Conservation (phyloP, 805 yeast genomes). For the Teunomyces cretensis region DNA sequence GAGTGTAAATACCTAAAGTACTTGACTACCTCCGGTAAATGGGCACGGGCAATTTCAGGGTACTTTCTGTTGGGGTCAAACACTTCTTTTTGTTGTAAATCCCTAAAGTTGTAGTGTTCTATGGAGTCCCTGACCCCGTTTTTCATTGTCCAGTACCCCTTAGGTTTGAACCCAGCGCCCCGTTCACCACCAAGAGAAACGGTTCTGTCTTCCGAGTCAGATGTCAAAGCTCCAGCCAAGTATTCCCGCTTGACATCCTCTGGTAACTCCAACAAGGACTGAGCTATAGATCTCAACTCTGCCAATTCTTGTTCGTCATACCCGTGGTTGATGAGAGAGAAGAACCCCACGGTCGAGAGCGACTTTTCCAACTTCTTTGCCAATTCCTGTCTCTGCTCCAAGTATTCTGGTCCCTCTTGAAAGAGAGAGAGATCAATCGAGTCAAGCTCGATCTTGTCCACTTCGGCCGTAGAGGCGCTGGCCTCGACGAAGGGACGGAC, state of each 20-base stretch:
- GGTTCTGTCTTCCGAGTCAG: slow-evolving; percentile 26
- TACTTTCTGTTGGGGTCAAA: slow-evolving; percentile 20
- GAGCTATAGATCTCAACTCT: slow-evolving; percentile 40
- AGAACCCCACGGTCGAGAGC: slow-evolving; percentile 44
- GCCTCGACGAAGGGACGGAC: slow-evolving; percentile 32
- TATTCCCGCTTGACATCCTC: slow-evolving; percentile 38
- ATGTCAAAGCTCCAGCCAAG: slow-evolving; percentile 39
- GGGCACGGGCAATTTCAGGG: slow-evolving; percentile 24
- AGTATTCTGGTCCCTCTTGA: slow-evolving; percentile 36
- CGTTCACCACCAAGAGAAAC: slow-evolving; percentile 29
- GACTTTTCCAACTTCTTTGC: slow-evolving; percentile 42
- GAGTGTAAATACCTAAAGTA: slow-evolving; percentile 24
- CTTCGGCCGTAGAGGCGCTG: slow-evolving; percentile 14
- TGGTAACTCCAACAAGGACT: slow-evolving; percentile 40
- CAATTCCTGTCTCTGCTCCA: slow-evolving; percentile 25
- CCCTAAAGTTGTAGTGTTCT: slow-evolving; percentile 27
- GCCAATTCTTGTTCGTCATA: slow-evolving; percentile 30
- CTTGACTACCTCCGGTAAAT: slow-evolving; percentile 21
- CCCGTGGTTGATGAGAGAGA: slow-evolving; percentile 44
- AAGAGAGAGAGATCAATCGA: slow-evolving; percentile 38
- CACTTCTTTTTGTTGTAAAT: slow-evolving; percentile 22
- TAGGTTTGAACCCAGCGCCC: slow-evolving; percentile 30
- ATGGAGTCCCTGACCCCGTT: slow-evolving; percentile 29
- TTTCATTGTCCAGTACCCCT: slow-evolving; percentile 30
- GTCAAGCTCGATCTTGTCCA: slow-evolving; percentile 26